These are phyloP conservation scores for Talinum fruticosum DNA, from an alignment of 148 eudicot genomes.

Conservation along the genomic window DNA sequence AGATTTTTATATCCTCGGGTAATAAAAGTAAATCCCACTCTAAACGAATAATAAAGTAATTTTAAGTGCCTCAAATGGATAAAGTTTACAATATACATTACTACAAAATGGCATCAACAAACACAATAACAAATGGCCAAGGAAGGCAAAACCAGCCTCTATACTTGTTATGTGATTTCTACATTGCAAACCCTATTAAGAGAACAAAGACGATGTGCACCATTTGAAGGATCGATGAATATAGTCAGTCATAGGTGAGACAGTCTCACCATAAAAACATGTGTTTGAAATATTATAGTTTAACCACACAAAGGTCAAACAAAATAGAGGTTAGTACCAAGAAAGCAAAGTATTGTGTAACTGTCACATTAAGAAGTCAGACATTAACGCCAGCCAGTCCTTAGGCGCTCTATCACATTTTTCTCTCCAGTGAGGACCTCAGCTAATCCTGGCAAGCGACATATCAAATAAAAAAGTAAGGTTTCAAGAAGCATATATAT, in stretches of 20 bases:
- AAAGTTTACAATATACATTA: too few relatives aligned
- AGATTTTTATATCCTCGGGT: too few relatives aligned
- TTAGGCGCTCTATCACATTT: slow-evolving; percentile 47
- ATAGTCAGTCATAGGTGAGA: background rate
- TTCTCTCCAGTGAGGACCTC: slow-evolving; percentile 63
- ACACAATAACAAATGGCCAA: too few relatives aligned
- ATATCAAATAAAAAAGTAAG: slow-evolving; percentile 4
- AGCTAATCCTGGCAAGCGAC: slow-evolving; percentile 51
- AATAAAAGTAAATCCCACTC: too few relatives aligned
- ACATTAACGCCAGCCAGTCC: slow-evolving; percentile 10
- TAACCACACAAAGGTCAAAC: background rate
- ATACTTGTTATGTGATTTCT: too few relatives aligned
- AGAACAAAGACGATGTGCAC: too few relatives aligned
- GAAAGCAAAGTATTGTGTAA: background rate
- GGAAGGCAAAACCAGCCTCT: background rate
- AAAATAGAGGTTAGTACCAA: background rate
- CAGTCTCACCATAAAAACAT: background rate
- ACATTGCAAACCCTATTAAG: too few relatives aligned
- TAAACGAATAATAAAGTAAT: too few relatives aligned
- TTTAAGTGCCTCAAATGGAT: too few relatives aligned
- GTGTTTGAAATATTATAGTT: too few relatives aligned
- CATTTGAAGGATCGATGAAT: too few relatives aligned
- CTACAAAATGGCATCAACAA: too few relatives aligned
- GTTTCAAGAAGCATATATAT: background rate
- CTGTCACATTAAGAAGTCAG: background rate